A percentile compares a stretch with the other conserved stretches of the same genome.
Evolutionary conservation across 148 eudicot species (phyloP).

Genomic region (Cornus kousa): DNA sequence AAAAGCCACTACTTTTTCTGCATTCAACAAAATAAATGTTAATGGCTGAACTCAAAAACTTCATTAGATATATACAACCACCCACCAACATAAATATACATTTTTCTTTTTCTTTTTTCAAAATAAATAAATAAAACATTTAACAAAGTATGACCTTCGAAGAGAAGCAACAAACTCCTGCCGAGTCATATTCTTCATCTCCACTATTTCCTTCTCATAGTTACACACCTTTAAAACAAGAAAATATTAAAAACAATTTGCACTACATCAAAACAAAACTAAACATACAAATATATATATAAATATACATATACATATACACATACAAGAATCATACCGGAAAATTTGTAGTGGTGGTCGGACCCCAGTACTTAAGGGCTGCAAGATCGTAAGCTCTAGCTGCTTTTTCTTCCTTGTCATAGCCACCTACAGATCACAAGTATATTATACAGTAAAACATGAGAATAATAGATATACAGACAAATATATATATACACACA

Average conservation of each 20-base stretch:
- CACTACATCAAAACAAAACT: background rate
- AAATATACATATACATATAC: background rate
- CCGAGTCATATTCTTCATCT: slow-evolving; percentile 85
- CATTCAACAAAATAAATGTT: slow-evolving; percentile 1
- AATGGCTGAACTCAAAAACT: background rate
- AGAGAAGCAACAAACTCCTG: slow-evolving; percentile 96
- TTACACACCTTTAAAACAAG: slow-evolving; percentile 36
- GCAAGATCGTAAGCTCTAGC: slow-evolving; percentile 89
- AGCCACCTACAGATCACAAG: slow-evolving; percentile 48
- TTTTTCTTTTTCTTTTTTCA: too few relatives aligned
- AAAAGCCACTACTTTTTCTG: slow-evolving; percentile 87
- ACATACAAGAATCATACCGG: slow-evolving; percentile 36
- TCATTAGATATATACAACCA: background rate
- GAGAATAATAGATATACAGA: background rate
- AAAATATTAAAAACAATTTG: background rate
- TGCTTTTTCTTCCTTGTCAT: slow-evolving; percentile 87
- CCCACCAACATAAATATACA: background rate
- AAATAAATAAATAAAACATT: background rate
- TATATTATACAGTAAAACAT: background rate
- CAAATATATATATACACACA: background rate
- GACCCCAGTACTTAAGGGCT: slow-evolving; percentile 90
- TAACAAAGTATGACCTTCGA: slow-evolving; percentile 50
- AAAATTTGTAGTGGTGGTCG: slow-evolving; percentile 78
- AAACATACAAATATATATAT: background rate
- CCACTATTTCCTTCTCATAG: slow-evolving; percentile 77